Conservation (phyloP, 768 basidiomycete genomes). For the Macrolepiota albuminosa region DNA sequence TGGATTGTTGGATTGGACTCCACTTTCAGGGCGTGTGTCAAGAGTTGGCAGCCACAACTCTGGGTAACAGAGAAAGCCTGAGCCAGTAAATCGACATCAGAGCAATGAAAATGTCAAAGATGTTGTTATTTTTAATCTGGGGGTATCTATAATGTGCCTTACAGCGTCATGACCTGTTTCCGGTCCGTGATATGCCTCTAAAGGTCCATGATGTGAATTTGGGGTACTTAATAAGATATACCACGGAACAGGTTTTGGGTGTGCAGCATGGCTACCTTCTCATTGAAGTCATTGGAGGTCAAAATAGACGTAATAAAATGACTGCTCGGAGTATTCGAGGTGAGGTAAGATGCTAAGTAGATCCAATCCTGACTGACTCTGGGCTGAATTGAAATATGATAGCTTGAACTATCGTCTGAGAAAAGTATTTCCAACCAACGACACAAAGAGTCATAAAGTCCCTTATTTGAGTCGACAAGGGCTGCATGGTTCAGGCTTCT, state of each 20-base stretch:
- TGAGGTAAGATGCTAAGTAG: too few relatives aligned
- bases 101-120: neutral
- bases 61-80: too few relatives aligned
- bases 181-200: neutral
- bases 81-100: neutral
- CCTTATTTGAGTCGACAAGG: slow-evolving; percentile 13
- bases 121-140: neutral
- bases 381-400: slow-evolving; percentile 3
- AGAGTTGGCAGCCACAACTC: neutral
- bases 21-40: neutral
- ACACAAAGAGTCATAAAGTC: slow-evolving; percentile 5
- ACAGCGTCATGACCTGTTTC: too few relatives aligned
- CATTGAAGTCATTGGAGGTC: neutral
- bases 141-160: neutral
- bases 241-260: neutral
- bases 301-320: neutral
- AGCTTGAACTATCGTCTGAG: neutral
- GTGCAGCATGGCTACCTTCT: neutral
- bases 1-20: neutral
- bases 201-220: neutral
- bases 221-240: neutral
- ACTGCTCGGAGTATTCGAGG: neutral
- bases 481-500: slow-evolving; percentile 28
- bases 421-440: slow-evolving; percentile 2
- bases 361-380: neutral